A percentile compares a stretch with the other conserved stretches of the same genome.
phyloP scores from a whole-genome alignment of 441 rosid genomes.

The Populus hybrid region DNA sequence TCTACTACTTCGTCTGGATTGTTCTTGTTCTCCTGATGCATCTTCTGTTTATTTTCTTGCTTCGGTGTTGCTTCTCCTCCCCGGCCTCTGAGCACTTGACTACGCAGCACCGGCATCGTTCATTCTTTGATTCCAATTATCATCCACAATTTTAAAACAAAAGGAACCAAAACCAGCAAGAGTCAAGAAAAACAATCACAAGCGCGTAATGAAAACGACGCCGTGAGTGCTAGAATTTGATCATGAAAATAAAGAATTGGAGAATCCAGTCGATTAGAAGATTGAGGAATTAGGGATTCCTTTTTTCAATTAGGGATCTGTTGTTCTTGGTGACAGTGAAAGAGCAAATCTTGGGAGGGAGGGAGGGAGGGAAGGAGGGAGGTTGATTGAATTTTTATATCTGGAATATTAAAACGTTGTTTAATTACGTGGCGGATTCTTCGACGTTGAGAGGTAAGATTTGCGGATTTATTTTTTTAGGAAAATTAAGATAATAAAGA shows the following conservation, averaged over 20 bases:
- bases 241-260: too few relatives aligned
- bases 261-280: too few relatives aligned
- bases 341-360: too few relatives aligned
- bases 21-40: constrained; percentile 1
- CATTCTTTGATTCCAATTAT: constrained; percentile 40
- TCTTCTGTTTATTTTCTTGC: too few relatives aligned
- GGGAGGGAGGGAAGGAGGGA: too few relatives aligned
- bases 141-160: background rate
- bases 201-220: too few relatives aligned
- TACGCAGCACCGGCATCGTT: constrained; percentile 74
- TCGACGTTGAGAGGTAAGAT: constrained; percentile 12
- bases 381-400: too few relatives aligned
- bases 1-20: constrained; percentile 35
- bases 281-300: too few relatives aligned
- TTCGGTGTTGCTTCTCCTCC: constrained; percentile 5
- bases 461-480: background rate
- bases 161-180: background rate
- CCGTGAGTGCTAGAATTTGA: too few relatives aligned
- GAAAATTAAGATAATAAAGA: background rate
- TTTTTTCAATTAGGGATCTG: too few relatives aligned
- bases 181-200: too few relatives aligned
- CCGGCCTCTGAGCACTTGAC: constrained; percentile 56
- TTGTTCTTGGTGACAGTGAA: background rate
- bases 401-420: too few relatives aligned
- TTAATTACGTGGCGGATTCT: constrained; percentile 5